Evolutionary conservation across 2,329 filamentous ascomycete species (phyloP).

Genomic region (Colletotrichum sp.): DNA sequence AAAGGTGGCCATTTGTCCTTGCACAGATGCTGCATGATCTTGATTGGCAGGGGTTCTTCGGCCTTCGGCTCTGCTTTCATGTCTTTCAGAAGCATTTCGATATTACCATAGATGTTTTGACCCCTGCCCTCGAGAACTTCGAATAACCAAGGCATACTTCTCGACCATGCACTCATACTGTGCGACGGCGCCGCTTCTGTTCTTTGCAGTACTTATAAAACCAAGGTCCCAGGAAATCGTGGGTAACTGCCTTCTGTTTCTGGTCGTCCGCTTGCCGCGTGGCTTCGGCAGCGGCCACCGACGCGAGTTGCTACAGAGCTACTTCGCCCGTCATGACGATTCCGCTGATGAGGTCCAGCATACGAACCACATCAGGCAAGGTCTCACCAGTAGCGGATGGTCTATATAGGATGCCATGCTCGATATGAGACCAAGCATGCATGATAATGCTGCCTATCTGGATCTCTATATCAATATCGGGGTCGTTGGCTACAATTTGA

Average conservation of each 20-base stretch:
- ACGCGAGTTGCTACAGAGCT: not conserved
- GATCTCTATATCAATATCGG: not conserved
- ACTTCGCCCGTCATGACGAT: not conserved
- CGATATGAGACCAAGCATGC: not conserved
- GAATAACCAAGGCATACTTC: not conserved
- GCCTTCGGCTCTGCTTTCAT: not conserved
- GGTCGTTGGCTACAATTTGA: not conserved
- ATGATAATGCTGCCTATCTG: not conserved
- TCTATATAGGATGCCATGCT: not conserved
- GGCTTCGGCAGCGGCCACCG: not conserved
- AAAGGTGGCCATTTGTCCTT: not conserved
- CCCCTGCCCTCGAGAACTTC: not conserved
- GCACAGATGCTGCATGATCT: not conserved
- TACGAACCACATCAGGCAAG: not conserved
- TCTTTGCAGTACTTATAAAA: not conserved
- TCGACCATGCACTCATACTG: not conserved
- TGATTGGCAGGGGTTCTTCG: not conserved
- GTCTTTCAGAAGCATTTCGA: not conserved
- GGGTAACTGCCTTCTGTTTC: not conserved
- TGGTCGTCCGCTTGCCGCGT: not conserved
- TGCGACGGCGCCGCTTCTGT: not conserved
- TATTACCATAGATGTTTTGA: not conserved
- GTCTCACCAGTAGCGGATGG: not conserved
- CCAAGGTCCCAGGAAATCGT: not conserved
- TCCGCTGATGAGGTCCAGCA: not conserved